These are phyloP conservation scores for Diversispora eburnea DNA, from an alignment of 192 early-diverging fungal genomes.

Conservation along the genomic window DNA sequence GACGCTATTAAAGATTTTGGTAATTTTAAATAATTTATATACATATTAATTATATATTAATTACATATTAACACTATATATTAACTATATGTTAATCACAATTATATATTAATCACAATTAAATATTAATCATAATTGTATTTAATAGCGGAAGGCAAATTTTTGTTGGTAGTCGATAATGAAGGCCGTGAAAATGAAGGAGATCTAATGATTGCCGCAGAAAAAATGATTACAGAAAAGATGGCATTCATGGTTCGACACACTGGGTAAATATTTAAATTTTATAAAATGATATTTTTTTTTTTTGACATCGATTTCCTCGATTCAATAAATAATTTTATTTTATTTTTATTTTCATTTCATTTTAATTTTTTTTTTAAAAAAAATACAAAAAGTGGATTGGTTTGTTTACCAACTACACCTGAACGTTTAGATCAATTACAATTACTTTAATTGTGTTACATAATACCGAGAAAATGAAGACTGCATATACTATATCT, in stretches of 20 bases:
- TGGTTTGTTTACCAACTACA: conserved; percentile 86
- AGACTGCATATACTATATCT: conserved; percentile 92
- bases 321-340: too few species aligned
- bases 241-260: conserved; percentile 96
- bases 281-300: too few species aligned
- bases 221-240: conserved; percentile 86
- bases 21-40: conserved; percentile 29
- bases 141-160: conserved; percentile 70
- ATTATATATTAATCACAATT: background rate
- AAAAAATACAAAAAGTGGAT: conserved; percentile 64
- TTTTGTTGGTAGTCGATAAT: conserved; percentile 92
- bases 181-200: conserved; percentile 99
- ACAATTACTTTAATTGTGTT: conserved; percentile 89
- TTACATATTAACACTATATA: background rate
- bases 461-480: conserved; percentile 83
- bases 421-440: conserved; percentile 78
- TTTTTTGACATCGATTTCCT: background rate
- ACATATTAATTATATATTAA: background rate
- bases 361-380: background rate
- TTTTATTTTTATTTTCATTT: too few species aligned
- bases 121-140: background rate
- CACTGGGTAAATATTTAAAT: too few species aligned
- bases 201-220: conserved; percentile 95
- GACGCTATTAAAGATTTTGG: conserved; percentile 63
- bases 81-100: background rate